Percentiles rank a stretch among this genome's conserved stretches.
These are phyloP conservation scores for Suillus weaverae DNA, from an alignment of 768 basidiomycete species.

Conservation along the genomic window DNA sequence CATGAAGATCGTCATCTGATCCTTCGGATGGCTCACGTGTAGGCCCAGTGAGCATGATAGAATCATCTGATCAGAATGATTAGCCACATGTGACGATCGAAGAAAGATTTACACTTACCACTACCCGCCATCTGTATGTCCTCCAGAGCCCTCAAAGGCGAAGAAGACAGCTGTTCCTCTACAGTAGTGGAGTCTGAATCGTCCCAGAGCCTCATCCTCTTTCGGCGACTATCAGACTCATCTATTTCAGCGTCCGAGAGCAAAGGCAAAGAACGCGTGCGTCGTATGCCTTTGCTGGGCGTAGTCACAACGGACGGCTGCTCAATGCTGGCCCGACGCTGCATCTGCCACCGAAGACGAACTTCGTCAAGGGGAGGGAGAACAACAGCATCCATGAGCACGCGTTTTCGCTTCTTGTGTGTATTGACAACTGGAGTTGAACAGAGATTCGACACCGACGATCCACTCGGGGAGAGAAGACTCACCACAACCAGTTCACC, in stretches of 20 bases:
- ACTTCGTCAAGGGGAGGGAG: slow-evolving; percentile 40
- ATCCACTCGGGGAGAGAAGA: slow-evolving; percentile 21
- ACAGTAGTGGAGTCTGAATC: slow-evolving; percentile 10
- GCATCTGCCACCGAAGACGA: slow-evolving; percentile 19
- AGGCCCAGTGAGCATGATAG: slow-evolving; percentile 36
- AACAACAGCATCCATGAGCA: slow-evolving; percentile 53
- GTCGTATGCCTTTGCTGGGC: slow-evolving; percentile 22
- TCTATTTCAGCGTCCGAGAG: slow-evolving; percentile 20
- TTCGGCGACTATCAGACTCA: slow-evolving; percentile 16
- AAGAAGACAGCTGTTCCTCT: slow-evolving; percentile 8
- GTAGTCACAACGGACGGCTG: not conserved
- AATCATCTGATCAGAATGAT: slow-evolving; percentile 42
- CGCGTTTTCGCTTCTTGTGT: slow-evolving; percentile 48
- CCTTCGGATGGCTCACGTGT: slow-evolving; percentile 24
- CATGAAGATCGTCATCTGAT: slow-evolving; percentile 64
- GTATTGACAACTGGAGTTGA: slow-evolving; percentile 6
- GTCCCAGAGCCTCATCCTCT: slow-evolving; percentile 27
- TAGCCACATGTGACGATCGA: not conserved
- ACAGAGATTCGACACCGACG: not conserved
- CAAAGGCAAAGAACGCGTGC: slow-evolving; percentile 25
- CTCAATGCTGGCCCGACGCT: slow-evolving; percentile 23
- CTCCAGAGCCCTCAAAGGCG: slow-evolving; percentile 22
- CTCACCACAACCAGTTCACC: slow-evolving; percentile 29
- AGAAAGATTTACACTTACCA: slow-evolving; percentile 23
- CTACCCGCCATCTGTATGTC: slow-evolving; percentile 35